A percentile compares a stretch with the other conserved stretches of the same genome.
Evolutionary conservation across 768 basidiomycete species (phyloP).

Genomic region (Daedalea quercina): DNA sequence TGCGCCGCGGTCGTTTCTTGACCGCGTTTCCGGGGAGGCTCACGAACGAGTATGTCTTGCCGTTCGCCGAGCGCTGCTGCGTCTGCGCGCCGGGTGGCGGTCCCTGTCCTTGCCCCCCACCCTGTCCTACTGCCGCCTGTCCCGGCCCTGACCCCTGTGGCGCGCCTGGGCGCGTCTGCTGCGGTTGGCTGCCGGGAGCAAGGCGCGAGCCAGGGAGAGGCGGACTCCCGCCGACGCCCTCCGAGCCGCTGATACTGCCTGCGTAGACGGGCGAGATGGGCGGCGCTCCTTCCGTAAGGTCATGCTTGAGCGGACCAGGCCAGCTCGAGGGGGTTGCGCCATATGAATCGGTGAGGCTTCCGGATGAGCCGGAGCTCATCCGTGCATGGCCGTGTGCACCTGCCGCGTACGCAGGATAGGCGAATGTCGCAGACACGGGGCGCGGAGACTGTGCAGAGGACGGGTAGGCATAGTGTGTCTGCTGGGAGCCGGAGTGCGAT

Average conservation of each 20-base stretch:
- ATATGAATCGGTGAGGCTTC: constrained; percentile 6
- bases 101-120: neutral
- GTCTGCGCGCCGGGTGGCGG: constrained; percentile 7
- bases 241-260: constrained; percentile 14
- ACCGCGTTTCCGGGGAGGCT: constrained; percentile 75
- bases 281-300: constrained; percentile 7
- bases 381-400: constrained; percentile 8
- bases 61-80: constrained; percentile 27
- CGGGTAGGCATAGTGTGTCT: constrained; percentile 7
- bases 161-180: neutral
- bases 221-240: constrained; percentile 4
- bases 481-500: constrained; percentile 5
- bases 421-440: constrained; percentile 8
- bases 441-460: constrained; percentile 12
- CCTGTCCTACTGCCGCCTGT: neutral
- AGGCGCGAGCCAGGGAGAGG: constrained; percentile 5
- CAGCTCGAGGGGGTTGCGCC: constrained; percentile 3
- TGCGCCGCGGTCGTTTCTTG: constrained; percentile 76
- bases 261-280: constrained; percentile 16
- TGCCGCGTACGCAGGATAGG: constrained; percentile 9
- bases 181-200: neutral
- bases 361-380: constrained; percentile 9
- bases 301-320: constrained; percentile 11
- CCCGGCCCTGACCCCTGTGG: constrained; percentile 3
- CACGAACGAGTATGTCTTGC: constrained; percentile 79